Percentiles rank a stretch among this genome's conserved stretches.
Evolutionary conservation across 2,329 filamentous ascomycete genomes (phyloP).

Genomic region (Aspergillus felis): DNA sequence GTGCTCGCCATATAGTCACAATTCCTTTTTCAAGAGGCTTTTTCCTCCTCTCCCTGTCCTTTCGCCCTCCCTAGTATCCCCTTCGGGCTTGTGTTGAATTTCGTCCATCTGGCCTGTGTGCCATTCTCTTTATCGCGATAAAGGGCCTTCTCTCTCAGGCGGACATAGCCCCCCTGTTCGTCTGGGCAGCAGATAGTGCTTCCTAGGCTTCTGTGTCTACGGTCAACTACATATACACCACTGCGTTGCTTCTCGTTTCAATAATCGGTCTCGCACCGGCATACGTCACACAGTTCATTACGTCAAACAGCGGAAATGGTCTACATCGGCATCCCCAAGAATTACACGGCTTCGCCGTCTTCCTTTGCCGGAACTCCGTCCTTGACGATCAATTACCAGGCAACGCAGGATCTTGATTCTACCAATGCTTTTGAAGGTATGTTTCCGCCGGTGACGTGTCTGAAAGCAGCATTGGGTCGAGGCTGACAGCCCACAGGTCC

Average conservation of each 20-base stretch:
- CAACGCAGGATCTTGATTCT: conserved; percentile 87
- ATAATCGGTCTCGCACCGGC: conserved; percentile 1
- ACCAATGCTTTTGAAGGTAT: conserved; percentile 91
- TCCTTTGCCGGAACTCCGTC: conserved; percentile 74
- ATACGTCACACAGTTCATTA: conserved; percentile 16
- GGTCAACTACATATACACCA: conserved; percentile 11
- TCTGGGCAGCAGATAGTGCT: conserved; percentile 98
- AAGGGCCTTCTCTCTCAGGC: conserved; percentile 97
- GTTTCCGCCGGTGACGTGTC: conserved; percentile 8
- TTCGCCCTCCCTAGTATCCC: conserved; percentile 79
- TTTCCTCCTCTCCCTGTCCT: conserved; percentile 70
- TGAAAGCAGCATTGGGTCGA: conserved; percentile 15
- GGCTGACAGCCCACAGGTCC: conserved; percentile 56
- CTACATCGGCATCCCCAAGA: conserved; percentile 71
- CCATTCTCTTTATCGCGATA: conserved; percentile 67
- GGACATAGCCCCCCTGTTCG: conserved; percentile 82
- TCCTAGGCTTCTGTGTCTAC: conserved; percentile 51
- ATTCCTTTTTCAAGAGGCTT: conserved; percentile 84
- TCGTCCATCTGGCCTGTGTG: conserved; percentile 68
- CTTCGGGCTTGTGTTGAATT: conserved; percentile 48
- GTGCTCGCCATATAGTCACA: conserved; percentile 61
- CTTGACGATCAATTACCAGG: conserved; percentile 94
- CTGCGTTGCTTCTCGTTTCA: conserved; percentile 9
- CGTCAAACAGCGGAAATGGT: conserved; percentile 60
- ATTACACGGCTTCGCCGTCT: conserved; percentile 79